Evolutionary conservation across 495 filamentous ascomycete genomes (phyloP).

Genomic region (Immersiella caudata): DNA sequence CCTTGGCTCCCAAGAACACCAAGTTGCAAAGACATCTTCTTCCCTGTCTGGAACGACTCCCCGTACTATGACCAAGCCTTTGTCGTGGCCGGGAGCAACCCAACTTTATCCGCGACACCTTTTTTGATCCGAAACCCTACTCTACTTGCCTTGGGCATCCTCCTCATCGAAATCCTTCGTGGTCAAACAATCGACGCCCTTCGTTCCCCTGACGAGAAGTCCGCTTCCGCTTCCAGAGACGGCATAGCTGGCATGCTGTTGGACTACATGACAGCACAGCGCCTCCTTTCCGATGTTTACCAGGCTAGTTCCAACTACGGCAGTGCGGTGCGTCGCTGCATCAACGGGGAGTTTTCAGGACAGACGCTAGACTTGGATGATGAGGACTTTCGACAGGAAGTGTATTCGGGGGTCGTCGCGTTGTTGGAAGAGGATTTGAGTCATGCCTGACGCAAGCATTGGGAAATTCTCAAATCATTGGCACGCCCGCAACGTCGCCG

Average conservation of each 20-base stretch:
- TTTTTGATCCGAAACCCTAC: background rate
- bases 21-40: conserved; percentile 3
- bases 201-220: background rate
- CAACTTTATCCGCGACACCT: background rate
- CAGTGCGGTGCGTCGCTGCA: conserved; percentile 8
- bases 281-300: background rate
- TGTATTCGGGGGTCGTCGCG: no score
- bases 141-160: conserved; percentile 2
- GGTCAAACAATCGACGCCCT: background rate
- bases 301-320: background rate
- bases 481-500: no score
- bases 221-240: background rate
- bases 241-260: background rate
- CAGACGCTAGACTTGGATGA: background rate
- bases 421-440: no score
- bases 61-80: background rate
- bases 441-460: no score
- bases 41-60: background rate
- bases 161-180: conserved; percentile 14
- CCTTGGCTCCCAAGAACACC: conserved; percentile 5
- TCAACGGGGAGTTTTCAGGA: conserved; percentile 1
- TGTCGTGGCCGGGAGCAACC: background rate
- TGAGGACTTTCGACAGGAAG: no score
- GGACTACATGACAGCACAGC: background rate
- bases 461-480: no score